A percentile compares a stretch with the other conserved stretches of the same genome.
Evolutionary conservation across 2,329 filamentous ascomycete genomes (phyloP).

Genomic region (Penicillium verrucosum): DNA sequence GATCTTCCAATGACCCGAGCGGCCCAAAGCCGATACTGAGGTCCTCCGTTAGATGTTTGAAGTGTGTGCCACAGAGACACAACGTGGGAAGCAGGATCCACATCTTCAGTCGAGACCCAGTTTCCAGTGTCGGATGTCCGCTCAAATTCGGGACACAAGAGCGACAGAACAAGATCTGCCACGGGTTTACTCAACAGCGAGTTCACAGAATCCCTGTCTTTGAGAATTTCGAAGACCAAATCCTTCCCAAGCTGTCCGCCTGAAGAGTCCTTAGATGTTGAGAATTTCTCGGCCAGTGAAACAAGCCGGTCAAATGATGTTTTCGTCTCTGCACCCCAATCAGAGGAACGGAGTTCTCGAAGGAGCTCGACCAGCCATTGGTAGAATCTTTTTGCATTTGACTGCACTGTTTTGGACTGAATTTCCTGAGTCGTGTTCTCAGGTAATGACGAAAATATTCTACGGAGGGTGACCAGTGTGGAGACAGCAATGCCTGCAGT

Average conservation of each 20-base stretch:
- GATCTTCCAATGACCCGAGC: conserved; percentile 79
- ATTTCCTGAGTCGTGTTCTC: conserved; percentile 80
- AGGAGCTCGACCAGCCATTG: conserved; percentile 73
- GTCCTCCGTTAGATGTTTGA: conserved; percentile 58
- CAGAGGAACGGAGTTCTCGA: conserved; percentile 56
- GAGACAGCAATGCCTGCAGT: conserved; percentile 77
- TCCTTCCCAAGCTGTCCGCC: conserved; percentile 72
- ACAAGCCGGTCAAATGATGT: conserved; percentile 65
- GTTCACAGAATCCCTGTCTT: conserved; percentile 62
- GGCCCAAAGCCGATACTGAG: conserved; percentile 77
- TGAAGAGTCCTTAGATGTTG: conserved; percentile 65
- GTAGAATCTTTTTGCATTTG: conserved; percentile 72
- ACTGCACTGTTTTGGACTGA: conserved; percentile 73
- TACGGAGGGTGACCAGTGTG: conserved; percentile 71
- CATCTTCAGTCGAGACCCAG: conserved; percentile 68
- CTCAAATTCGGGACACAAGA: conserved; percentile 71
- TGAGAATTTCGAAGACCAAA: conserved; percentile 73
- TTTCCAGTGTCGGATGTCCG: conserved; percentile 55
- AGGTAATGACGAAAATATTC: conserved; percentile 71
- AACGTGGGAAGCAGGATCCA: conserved; percentile 59
- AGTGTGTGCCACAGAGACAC: conserved; percentile 75
- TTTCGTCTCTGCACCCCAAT: conserved; percentile 49
- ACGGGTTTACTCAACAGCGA: conserved; percentile 69
- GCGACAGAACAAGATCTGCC: conserved; percentile 44
- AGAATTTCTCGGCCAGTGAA: conserved; percentile 64